Evolutionary conservation across 352 stramenopile species (phyloP).

Genomic region (Globisporangium okanoganense): DNA sequence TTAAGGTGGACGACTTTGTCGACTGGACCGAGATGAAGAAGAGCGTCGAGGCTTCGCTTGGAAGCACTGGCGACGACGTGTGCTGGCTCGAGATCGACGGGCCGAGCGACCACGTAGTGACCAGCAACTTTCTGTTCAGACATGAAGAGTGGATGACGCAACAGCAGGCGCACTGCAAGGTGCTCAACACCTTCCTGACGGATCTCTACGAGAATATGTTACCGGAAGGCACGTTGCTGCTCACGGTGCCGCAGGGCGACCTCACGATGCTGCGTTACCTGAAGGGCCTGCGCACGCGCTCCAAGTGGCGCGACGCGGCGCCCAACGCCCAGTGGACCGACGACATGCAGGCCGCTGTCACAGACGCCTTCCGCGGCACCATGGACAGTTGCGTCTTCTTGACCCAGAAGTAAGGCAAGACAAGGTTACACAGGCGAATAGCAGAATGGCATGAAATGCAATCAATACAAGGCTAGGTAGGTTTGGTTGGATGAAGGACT

Average conservation of each 20-base stretch:
- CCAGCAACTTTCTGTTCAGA: slow-evolving; percentile 56
- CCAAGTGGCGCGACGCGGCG: slow-evolving; percentile 67
- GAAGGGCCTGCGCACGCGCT: slow-evolving; percentile 65
- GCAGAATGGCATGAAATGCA: not conserved
- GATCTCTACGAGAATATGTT: slow-evolving; percentile 38
- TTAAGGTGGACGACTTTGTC: slow-evolving; percentile 27
- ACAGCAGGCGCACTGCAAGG: slow-evolving; percentile 44
- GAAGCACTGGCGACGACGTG: slow-evolving; percentile 32
- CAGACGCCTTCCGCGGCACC: slow-evolving; percentile 58
- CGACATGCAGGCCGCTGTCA: slow-evolving; percentile 60
- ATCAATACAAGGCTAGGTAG: not conserved
- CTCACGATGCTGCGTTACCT: slow-evolving; percentile 67
- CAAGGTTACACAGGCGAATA: slow-evolving; percentile 1
- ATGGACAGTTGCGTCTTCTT: slow-evolving; percentile 82
- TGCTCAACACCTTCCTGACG: slow-evolving; percentile 46
- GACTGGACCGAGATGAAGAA: slow-evolving; percentile 34
- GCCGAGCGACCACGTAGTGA: slow-evolving; percentile 23
- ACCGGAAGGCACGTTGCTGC: slow-evolving; percentile 44
- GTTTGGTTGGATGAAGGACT: not conserved
- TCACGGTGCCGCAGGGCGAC: slow-evolving; percentile 73
- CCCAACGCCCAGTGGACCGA: slow-evolving; percentile 29
- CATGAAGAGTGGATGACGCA: slow-evolving; percentile 66
- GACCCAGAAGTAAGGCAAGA: slow-evolving; percentile 38
- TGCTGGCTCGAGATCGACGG: slow-evolving; percentile 78
- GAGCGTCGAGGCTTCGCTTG: slow-evolving; percentile 24